A percentile compares a stretch with the other conserved stretches of the same genome.
Evolutionary conservation across 2,329 filamentous ascomycete species (phyloP).

Genomic region (Trichoderma gracile): DNA sequence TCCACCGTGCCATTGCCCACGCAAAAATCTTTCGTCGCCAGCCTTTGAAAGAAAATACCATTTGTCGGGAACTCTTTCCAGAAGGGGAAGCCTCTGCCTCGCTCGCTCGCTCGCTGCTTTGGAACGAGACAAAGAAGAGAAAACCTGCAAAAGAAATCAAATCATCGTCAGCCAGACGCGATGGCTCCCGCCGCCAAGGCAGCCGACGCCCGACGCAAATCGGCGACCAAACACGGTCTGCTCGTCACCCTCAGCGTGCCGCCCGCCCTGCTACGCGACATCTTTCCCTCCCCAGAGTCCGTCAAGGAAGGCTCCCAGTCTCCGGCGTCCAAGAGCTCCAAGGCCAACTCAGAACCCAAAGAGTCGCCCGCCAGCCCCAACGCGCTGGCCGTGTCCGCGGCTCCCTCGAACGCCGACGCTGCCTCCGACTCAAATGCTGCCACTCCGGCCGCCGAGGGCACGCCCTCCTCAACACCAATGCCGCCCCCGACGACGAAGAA

Average conservation of each 20-base stretch:
- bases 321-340: constrained; percentile 35
- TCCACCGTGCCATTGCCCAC: constrained; percentile 28
- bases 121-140: not conserved
- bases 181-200: constrained; percentile 42
- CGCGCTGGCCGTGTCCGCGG: constrained; percentile 38
- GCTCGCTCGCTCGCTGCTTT: not conserved
- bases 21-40: constrained; percentile 9
- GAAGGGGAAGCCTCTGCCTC: not conserved
- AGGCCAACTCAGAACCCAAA: constrained; percentile 42
- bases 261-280: constrained; percentile 51
- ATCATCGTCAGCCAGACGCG: constrained; percentile 12
- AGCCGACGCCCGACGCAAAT: constrained; percentile 42
- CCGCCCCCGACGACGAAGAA: constrained; percentile 73
- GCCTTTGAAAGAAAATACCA: not conserved
- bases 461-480: constrained; percentile 58
- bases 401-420: constrained; percentile 54
- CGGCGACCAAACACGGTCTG: constrained; percentile 40
- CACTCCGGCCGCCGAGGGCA: constrained; percentile 58
- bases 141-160: not conserved
- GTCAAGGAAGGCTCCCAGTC: constrained; percentile 48
- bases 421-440: constrained; percentile 61
- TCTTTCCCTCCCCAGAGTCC: constrained; percentile 46
- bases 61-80: not conserved
- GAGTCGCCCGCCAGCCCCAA: constrained; percentile 49
- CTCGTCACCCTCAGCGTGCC: constrained; percentile 57